These are phyloP conservation scores for Brassica carinata DNA, from an alignment of 345 rosid species.

Conservation along the genomic window DNA sequence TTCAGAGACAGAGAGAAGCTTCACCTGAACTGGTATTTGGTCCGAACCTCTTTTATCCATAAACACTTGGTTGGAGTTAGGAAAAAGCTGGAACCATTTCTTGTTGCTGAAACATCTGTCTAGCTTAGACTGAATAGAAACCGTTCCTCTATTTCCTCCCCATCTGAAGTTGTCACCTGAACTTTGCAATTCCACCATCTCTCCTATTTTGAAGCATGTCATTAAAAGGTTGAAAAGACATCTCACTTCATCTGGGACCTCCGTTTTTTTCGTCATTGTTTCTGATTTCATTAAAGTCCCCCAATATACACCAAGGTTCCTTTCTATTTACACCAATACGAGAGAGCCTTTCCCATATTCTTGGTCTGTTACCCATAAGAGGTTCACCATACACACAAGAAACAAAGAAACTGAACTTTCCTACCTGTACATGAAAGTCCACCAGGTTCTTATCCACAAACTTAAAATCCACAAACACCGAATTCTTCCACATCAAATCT, in stretches of 20 bases:
- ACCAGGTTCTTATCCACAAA: not conserved
- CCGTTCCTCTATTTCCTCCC: not conserved
- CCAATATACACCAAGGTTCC: not conserved
- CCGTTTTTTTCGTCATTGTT: not conserved
- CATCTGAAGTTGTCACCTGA: not conserved
- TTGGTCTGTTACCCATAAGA: not conserved
- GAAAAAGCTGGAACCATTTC: not conserved
- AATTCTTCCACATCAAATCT: not conserved
- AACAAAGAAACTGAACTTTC: not conserved
- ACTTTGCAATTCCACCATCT: not conserved
- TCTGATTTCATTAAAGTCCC: not conserved
- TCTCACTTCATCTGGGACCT: not conserved
- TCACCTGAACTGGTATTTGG: not conserved
- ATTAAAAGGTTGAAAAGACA: not conserved
- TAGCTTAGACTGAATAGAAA: not conserved
- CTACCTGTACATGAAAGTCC: not conserved
- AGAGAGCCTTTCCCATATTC: not conserved
- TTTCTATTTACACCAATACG: not conserved
- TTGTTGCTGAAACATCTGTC: not conserved
- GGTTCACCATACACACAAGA: not conserved
- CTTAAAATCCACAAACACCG: not conserved
- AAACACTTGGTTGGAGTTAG: not conserved
- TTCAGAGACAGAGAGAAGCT: accelerated
- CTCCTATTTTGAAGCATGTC: not conserved
- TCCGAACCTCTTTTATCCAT: not conserved